Evolutionary conservation across 257 asterid species (phyloP), one percentile per base, ranked within the genome.

Genomic region (Solanum verrucosum): DNA sequence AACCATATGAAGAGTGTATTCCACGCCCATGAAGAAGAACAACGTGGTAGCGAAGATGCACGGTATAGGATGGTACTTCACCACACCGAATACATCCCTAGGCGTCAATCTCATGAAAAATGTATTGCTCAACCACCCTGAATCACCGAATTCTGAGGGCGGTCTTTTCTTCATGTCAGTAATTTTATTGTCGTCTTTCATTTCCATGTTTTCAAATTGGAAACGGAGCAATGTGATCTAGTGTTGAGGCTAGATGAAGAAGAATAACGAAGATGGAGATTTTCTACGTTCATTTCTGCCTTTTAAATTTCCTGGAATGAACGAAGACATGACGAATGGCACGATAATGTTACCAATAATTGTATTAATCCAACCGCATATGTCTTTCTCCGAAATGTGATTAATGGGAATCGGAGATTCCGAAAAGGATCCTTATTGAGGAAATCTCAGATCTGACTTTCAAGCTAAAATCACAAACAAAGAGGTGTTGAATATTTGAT

Each of bases 1-100:
- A 33, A 95, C 86, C 98, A 95, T 94, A 74, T 63, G 83, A 79
- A 93, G 93, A 20, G 98, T 94, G 87, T 94, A 95, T 42, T 95
- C 97, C 6, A 95, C 95, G 25, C 60, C 93, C 96, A 94, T 94
- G 92, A 94, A 95, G 11, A 94, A 91, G 84, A 93, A 14, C 14
- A 95, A 56, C 15, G 87, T 78, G 16, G 77, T 91, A 34, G 94
- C 95, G 88, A 95, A 92, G 87, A 33, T 85, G 90, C 94, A 94
- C 34, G 93, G 97, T 8, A 91, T 21, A 6, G 98, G 97, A 91
- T 95, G 98, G 90, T 89, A 46, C 73, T 87, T 92, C 63, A 87
- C 93, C 90, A 92, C 83, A 83, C 86, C 85, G 33, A 84, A 87
- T 12, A 89, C 71, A 88, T 92, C 94, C 89, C 77, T 91, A 16